phyloP scores from a whole-genome alignment of 345 rosid genomes.

The Melaleuca alternifolia region DNA sequence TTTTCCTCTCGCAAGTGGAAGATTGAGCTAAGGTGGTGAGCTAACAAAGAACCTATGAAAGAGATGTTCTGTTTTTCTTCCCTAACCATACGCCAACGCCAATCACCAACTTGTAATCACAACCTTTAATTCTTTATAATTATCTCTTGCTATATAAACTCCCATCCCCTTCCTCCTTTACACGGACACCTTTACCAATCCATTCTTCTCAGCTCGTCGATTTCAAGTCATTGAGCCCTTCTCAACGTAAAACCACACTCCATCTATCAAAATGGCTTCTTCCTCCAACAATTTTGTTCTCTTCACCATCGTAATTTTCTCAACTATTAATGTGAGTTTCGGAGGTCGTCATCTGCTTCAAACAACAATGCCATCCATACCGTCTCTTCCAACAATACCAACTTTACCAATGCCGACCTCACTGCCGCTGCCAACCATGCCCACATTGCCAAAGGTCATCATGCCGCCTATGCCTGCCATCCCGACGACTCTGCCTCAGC shows the following conservation, averaged over 20 bases:
- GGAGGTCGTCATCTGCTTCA: too few species aligned
- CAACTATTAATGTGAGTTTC: too few species aligned
- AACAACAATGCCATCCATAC: too few species aligned
- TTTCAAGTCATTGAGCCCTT: background rate
- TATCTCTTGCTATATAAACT: background rate
- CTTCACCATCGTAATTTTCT: slow-evolving; percentile 1
- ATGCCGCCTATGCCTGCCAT: background rate
- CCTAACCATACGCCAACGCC: background rate
- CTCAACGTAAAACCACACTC: background rate
- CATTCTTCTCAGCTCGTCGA: background rate
- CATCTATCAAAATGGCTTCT: background rate
- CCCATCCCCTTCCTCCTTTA: background rate
- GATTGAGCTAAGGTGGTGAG: background rate
- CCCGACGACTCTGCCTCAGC: slow-evolving; percentile 4
- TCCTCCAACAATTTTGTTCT: background rate
- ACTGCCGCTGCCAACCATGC: background rate
- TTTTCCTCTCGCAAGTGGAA: too few species aligned
- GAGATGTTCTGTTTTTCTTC: background rate
- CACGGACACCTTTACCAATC: background rate
- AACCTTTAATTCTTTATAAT: background rate
- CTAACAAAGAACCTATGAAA: background rate
- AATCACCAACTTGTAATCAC: background rate
- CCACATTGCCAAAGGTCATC: background rate
- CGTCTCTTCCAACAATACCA: too few species aligned
- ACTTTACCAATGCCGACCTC: background rate